These are phyloP conservation scores for Amauroascus verrucosus DNA, from an alignment of 2,329 filamentous ascomycete species.

Conservation along the genomic window DNA sequence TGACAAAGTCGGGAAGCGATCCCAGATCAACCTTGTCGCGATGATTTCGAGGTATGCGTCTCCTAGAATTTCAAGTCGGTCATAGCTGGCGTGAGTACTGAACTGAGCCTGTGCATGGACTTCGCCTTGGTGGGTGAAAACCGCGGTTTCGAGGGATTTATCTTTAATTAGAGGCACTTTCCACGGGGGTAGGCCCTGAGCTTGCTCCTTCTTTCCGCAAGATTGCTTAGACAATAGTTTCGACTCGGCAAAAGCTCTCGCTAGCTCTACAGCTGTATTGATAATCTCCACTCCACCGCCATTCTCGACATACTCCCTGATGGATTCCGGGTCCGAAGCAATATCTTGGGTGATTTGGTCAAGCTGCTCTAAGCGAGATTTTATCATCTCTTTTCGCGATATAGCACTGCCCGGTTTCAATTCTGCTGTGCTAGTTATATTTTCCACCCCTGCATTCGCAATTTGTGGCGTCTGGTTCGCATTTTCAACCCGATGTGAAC, in stretches of 20 bases:
- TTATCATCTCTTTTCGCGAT: conserved; percentile 4
- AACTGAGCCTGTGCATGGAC: conserved; percentile 15
- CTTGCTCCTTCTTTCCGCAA: background rate
- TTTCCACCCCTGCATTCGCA: background rate
- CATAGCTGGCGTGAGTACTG: conserved; percentile 50
- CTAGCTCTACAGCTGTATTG: conserved; percentile 18
- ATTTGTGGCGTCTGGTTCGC: background rate
- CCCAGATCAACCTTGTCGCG: conserved; percentile 63
- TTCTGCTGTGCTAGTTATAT: background rate
- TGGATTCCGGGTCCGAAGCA: conserved; percentile 15
- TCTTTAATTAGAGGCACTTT: conserved; percentile 52
- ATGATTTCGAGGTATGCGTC: conserved; percentile 77
- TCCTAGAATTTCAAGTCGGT: conserved; percentile 77
- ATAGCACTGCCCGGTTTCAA: background rate
- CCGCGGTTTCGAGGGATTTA: conserved; percentile 48
- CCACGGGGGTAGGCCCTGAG: conserved; percentile 8
- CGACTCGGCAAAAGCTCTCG: conserved; percentile 17
- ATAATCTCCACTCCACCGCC: conserved; percentile 17
- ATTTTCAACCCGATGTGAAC: background rate
- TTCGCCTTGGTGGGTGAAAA: conserved; percentile 56
- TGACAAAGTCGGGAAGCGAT: conserved; percentile 55
- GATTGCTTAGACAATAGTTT: background rate
- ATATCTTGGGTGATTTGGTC: conserved; percentile 20
- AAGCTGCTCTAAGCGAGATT: conserved; percentile 18
- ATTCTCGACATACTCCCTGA: conserved; percentile 12